Evolutionary conservation across 2,329 filamentous ascomycete species (phyloP).

Genomic region (Alternaria consortialis): DNA sequence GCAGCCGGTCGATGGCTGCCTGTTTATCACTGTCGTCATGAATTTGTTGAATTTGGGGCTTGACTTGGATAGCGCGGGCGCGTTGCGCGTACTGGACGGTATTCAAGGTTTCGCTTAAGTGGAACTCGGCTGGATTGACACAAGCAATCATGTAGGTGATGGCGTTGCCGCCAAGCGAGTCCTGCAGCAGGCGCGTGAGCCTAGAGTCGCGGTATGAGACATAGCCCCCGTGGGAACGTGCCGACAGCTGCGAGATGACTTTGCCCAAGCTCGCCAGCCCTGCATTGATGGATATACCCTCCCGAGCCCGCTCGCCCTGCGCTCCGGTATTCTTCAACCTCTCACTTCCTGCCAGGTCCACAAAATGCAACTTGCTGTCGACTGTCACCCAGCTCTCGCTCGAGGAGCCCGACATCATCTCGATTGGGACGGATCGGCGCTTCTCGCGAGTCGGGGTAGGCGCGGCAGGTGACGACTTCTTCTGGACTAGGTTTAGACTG

Average conservation of each 20-base stretch:
- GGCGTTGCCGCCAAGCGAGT: constrained; percentile 94
- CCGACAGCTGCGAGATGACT: constrained; percentile 97
- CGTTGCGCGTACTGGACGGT: constrained; percentile 96
- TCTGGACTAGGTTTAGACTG: constrained; percentile 90
- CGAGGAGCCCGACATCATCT: constrained; percentile 70
- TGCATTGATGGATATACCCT: constrained; percentile 98
- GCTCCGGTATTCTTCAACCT: constrained; percentile 96
- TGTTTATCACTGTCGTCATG: constrained; percentile 92
- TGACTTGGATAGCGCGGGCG: constrained; percentile 95
- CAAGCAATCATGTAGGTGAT: constrained; percentile 99
- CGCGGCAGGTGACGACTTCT: constrained; percentile 66
- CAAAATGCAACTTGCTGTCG: constrained; percentile 98
- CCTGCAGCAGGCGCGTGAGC: constrained; percentile 91
- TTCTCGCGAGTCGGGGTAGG: constrained; percentile 72
- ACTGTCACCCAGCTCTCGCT: constrained; percentile 76
- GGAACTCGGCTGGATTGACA: constrained; percentile 95
- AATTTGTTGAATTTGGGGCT: constrained; percentile 92
- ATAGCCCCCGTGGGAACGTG: constrained; percentile 83
- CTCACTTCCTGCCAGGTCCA: constrained; percentile 96
- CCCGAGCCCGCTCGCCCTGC: constrained; percentile 90
- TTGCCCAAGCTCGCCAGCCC: constrained; percentile 94
- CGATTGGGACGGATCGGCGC: constrained; percentile 84
- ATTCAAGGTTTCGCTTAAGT: constrained; percentile 96
- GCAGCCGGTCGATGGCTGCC: constrained; percentile 89
- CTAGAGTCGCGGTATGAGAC: constrained; percentile 99